These are phyloP conservation scores for Magnaporthiopsis rhizophila DNA, from an alignment of 2,329 filamentous ascomycete genomes.

Conservation along the genomic window DNA sequence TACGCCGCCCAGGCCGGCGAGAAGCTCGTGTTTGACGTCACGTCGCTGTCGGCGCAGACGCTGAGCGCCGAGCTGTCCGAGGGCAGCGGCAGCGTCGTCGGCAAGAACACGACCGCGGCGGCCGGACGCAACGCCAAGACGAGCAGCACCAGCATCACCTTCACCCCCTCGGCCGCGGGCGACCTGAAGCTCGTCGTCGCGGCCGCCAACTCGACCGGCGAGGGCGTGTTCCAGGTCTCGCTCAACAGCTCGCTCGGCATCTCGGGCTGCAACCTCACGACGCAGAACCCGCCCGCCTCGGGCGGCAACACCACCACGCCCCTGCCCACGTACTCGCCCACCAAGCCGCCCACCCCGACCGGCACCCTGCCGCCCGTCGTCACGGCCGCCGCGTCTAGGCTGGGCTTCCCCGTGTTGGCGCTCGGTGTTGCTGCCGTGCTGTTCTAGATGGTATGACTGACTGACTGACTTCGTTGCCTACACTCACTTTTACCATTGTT, in stretches of 20 bases:
- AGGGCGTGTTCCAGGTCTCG: slow-evolving; percentile 14
- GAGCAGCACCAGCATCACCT: slow-evolving; percentile 3
- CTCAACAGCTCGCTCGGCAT: slow-evolving; percentile 13
- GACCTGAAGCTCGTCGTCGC: slow-evolving; percentile 10
- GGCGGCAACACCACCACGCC: background rate
- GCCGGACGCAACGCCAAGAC: background rate
- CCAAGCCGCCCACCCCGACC: slow-evolving; percentile 1
- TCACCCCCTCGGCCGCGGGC: slow-evolving; percentile 4
- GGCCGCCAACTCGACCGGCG: slow-evolving; percentile 8
- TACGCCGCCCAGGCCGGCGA: slow-evolving; percentile 11
- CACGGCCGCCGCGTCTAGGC: background rate
- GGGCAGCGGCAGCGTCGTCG: slow-evolving; percentile 6
- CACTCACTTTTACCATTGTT: background rate
- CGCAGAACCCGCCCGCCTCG: background rate
- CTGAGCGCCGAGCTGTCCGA: slow-evolving; percentile 11
- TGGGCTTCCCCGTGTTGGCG: background rate
- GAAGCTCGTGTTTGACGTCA: slow-evolving; percentile 11
- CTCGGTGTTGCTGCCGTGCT: background rate
- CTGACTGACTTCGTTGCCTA: no score
- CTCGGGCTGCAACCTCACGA: slow-evolving; percentile 13
- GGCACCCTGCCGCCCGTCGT: background rate
- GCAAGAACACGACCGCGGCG: slow-evolving; percentile 10
- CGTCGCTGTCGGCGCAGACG: slow-evolving; percentile 10
- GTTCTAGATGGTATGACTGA: background rate
- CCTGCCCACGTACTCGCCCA: background rate